Evolutionary conservation across 2,329 filamentous ascomycete species (phyloP).

Genomic region (Aspergillus thermomutatus): DNA sequence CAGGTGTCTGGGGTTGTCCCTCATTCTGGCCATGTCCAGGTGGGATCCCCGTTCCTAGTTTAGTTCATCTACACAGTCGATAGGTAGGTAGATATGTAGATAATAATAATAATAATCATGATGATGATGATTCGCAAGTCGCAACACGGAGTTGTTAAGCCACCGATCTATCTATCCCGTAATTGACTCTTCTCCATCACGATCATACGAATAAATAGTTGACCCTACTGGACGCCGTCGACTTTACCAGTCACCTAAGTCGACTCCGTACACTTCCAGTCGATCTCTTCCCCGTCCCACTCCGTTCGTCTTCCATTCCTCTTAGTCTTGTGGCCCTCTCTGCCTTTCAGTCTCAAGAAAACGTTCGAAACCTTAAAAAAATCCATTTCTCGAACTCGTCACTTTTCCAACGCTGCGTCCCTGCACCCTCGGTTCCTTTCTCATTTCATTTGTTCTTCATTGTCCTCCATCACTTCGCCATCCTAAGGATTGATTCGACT

Average conservation of each 20-base stretch:
- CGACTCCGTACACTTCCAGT: neutral
- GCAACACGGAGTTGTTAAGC: neutral
- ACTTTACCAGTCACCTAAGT: neutral
- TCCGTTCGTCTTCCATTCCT: conserved; percentile 1
- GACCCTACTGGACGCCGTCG: neutral
- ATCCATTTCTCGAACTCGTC: neutral
- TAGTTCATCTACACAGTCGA: neutral
- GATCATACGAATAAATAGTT: neutral
- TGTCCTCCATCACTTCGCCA: neutral
- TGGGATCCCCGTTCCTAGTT: neutral
- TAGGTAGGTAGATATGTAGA: neutral
- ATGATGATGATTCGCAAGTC: neutral
- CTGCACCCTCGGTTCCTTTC: neutral
- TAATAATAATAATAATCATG: neutral
- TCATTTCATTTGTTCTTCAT: neutral
- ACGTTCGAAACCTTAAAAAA: neutral
- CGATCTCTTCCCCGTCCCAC: neutral
- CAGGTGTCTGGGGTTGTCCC: neutral
- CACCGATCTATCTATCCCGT: neutral
- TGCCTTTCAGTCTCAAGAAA: neutral
- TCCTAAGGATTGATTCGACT: neutral
- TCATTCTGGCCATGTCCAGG: neutral
- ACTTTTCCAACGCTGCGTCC: neutral
- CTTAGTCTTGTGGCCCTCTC: neutral
- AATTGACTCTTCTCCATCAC: neutral